These are phyloP conservation scores for Ophiostoma ulmi DNA, from an alignment of 2,329 filamentous ascomycete genomes.

Conservation along the genomic window DNA sequence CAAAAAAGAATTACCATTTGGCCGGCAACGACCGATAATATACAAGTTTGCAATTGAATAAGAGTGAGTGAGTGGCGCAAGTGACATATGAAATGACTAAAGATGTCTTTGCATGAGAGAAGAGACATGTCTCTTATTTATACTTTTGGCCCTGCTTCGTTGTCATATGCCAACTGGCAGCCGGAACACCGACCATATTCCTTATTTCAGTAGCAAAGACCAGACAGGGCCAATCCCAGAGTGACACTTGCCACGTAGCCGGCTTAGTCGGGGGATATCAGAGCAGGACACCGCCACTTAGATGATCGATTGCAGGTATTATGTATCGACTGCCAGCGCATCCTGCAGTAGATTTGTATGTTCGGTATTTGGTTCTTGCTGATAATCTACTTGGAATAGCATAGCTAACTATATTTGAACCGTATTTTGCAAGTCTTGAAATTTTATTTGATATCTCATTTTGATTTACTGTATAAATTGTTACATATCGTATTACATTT, in stretches of 20 bases:
- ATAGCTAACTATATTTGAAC: too few relatives aligned
- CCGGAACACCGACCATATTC: background rate
- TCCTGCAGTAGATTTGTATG: background rate
- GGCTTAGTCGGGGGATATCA: background rate
- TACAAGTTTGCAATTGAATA: background rate
- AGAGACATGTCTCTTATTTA: background rate
- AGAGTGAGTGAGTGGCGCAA: too few relatives aligned
- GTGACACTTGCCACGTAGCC: constrained; percentile 19
- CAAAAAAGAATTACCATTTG: constrained; percentile 26
- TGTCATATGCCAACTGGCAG: constrained; percentile 1
- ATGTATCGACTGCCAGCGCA: background rate
- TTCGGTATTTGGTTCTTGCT: too few relatives aligned
- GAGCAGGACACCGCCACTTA: constrained; percentile 2
- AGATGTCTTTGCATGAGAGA: too few relatives aligned
- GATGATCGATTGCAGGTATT: background rate
- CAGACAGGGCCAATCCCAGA: constrained; percentile 9
- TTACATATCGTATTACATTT: too few relatives aligned
- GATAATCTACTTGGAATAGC: too few relatives aligned
- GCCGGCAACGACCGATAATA: constrained; percentile 30
- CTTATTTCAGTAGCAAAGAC: background rate
- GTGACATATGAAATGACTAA: too few relatives aligned
- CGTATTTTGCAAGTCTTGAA: too few relatives aligned
- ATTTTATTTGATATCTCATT: too few relatives aligned
- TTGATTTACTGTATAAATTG: too few relatives aligned
- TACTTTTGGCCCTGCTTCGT: constrained; percentile 1